Conservation (phyloP, 768 basidiomycete genomes). For the Cystobasidium onofrii region DNA sequence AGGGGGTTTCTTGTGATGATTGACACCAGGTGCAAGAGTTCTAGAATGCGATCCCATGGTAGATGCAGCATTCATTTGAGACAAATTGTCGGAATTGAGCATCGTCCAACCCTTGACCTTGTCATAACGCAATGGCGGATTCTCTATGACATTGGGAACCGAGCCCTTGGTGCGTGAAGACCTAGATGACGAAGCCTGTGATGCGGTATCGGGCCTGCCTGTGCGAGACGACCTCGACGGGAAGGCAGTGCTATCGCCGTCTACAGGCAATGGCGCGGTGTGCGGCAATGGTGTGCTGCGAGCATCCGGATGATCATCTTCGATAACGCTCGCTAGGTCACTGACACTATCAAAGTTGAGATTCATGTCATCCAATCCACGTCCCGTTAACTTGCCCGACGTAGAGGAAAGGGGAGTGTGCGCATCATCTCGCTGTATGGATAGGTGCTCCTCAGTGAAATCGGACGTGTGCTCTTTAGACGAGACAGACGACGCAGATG, state of each 20-base stretch:
- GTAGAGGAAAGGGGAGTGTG: neutral
- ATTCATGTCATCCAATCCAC: neutral
- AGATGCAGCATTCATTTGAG: neutral
- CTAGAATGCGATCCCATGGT: neutral
- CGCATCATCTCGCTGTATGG: neutral
- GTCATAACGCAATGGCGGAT: slow-evolving; percentile 7
- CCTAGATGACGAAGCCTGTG: neutral
- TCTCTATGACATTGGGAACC: neutral
- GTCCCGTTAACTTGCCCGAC: neutral
- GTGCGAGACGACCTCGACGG: neutral
- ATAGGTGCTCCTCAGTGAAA: neutral
- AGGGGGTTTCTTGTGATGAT: neutral
- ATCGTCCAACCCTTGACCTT: slow-evolving; percentile 19
- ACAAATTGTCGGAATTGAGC: neutral
- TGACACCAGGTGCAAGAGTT: neutral
- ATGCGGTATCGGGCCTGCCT: neutral
- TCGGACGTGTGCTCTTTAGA: neutral
- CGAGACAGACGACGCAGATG: neutral
- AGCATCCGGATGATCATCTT: neutral
- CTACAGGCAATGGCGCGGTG: neutral
- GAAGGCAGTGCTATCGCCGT: neutral
- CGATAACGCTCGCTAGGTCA: neutral
- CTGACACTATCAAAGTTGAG: neutral
- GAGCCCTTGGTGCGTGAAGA: neutral
- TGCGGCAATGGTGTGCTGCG: neutral